Conservation (phyloP, 1,284 basidiomycete species). For the Boletellus dicymbophilus region DNA sequence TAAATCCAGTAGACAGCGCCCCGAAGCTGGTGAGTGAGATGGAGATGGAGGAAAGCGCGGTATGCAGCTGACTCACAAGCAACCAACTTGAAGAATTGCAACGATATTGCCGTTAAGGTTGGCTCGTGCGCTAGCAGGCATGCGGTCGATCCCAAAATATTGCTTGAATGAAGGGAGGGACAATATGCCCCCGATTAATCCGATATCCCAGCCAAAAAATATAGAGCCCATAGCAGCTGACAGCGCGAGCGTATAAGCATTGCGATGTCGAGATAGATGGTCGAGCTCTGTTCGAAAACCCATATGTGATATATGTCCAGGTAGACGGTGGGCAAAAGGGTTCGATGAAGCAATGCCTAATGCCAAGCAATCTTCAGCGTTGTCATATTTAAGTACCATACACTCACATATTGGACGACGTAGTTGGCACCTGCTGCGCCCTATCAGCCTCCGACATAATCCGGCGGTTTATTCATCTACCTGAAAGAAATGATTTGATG, state of each 20-base stretch:
- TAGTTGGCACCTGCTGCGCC: too few relatives aligned
- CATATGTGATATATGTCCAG: too few relatives aligned
- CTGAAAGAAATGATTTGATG: too few relatives aligned
- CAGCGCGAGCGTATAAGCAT: conserved; percentile 46
- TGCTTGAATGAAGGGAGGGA: conserved; percentile 45
- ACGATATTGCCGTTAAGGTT: conserved; percentile 56
- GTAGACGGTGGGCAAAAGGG: too few relatives aligned
- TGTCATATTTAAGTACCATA: too few relatives aligned
- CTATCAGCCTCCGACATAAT: too few relatives aligned
- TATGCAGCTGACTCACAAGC: conserved; percentile 55
- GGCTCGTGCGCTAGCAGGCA: conserved; percentile 37
- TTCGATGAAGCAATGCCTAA: too few relatives aligned
- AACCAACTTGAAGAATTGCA: conserved; percentile 56
- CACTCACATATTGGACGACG: too few relatives aligned
- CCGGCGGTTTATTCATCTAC: too few relatives aligned
- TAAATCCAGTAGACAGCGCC: conserved; percentile 42
- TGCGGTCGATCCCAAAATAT: conserved; percentile 46
- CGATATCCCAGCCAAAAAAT: conserved; percentile 41
- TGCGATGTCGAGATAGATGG: conserved; percentile 37
- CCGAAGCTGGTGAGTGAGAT: conserved; percentile 39
- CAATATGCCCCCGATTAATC: conserved; percentile 51
- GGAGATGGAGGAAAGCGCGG: neutral
- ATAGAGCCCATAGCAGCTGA: conserved; percentile 50
- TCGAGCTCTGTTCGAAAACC: conserved; percentile 25
- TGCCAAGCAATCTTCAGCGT: too few relatives aligned